Evolutionary conservation across 169 alveolate species (phyloP), one percentile per base, ranked within the genome.

Genomic region (Plasmodium vivax): DNA sequence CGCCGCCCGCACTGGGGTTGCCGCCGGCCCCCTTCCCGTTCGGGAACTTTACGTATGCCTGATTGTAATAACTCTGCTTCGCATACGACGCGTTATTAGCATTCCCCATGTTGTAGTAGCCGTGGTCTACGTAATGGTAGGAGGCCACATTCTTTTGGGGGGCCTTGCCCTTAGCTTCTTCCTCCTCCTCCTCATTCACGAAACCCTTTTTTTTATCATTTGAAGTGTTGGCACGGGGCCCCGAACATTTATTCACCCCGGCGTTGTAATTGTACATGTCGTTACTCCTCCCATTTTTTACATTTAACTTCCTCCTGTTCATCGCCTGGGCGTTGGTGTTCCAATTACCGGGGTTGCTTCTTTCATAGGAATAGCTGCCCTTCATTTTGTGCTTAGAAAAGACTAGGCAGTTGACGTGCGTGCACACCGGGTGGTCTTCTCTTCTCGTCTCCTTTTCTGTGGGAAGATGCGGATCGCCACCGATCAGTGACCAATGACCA

Each of bases 31-130:
- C 36, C 16, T 75, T 75, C 9, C 41, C 58, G 36, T 0, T 75
- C 32, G 83, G 23, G 14, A 34, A 75, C 12, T 75, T 38, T 0
- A 75, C 51, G 23, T 34, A 75, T n/a, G 83, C 38, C 27, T 75
- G 47, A 16, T n/a, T 75, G 45, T 75, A 54, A 10, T 83, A 36
- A 32, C 47, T 83, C 7, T 34, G 72, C 32, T 83, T 83, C 1
- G 10, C 45, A 83, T 83, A 43, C 27, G 41, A 38, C 73, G 36
- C 82, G 5, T 23, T 82, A 32, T 32, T 82, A 0, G 32, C 62
- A 83, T 71, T 62, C 41, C 73, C 82, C 51, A 38, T 83, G 45
- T 36, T 8, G 75, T 83, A 62, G 47, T 83, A 83, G n/a, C n/a
- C 47, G 32, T 36, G 51, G 23, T 81, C 74, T 16, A 38, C n/a